Base-by-base conservation (phyloP, 192 early-diverging fungal genomes). In the Backusella australiensis region DNA sequence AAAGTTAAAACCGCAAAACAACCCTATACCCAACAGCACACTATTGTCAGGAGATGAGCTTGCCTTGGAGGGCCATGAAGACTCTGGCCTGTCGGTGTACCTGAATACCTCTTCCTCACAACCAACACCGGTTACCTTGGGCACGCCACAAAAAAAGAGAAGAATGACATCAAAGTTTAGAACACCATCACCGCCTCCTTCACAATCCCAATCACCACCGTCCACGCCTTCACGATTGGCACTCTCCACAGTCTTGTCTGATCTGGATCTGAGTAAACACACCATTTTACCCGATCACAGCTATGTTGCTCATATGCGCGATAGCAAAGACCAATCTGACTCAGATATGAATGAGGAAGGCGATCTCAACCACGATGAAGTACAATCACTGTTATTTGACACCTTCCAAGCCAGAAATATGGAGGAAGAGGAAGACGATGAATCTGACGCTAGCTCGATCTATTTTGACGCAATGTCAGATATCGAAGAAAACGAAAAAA, bases 391-490 rank as follows among this genome's bases (percentile, higher is more conserved):
- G 19, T 36, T 36, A 19, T 68, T 36, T 34, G 15, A 23, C 29
- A 46, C 70, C 6, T 42, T 34, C 11, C 41, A 46, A 46, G 12
- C 11, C 4, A 15, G 26, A 23, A 29, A 49, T 3, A 41, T 32
- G 21, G 39, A 41, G 19, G 39, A 32, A 32, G 21, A 32, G 1
- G 7, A 6, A 2, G n/a, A 6, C 7, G 8, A 17, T 19, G 19
- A 39, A 7, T 17, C 26, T 0, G 44, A 49, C 1, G 17, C 44
- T 6, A 12, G 9, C 0, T 29, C 35, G 19, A 17, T 32, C 32
- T 71, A 26, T n/a, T 49, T 49, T 44, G 70, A 71, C 19, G 68
- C 68, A 23, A 41, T 69, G 38, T 69, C 68, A 36, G 68, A 69
- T 19, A 41, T 69, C 12, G 68, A 71, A 23, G 29, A 71, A 21